phyloP scores from a whole-genome alignment of 768 basidiomycete species.

The Suillus sp. region DNA sequence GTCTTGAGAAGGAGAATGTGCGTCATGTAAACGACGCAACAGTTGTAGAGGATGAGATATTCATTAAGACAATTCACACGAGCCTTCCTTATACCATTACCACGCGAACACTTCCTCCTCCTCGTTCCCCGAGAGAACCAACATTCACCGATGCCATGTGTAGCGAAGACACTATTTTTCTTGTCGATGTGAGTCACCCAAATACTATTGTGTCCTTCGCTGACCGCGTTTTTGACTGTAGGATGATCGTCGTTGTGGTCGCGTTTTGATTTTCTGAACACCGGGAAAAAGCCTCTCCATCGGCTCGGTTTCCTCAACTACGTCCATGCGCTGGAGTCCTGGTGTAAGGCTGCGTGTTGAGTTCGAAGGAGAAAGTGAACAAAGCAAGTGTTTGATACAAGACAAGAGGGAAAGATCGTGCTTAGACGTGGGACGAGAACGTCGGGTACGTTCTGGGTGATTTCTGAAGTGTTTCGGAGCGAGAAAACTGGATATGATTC shows the following conservation, averaged over 20 bases:
- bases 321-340: constrained; percentile 19
- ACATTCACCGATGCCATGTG: constrained; percentile 45
- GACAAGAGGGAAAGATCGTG: no score
- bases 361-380: no score
- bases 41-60: constrained; percentile 36
- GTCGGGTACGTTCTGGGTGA: no score
- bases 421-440: no score
- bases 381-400: no score
- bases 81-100: constrained; percentile 48
- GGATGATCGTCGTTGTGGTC: no score
- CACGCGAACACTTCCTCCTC: constrained; percentile 23
- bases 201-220: background rate
- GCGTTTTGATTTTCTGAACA: no score
- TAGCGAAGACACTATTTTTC: constrained; percentile 55
- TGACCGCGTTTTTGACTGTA: background rate
- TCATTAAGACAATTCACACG: constrained; percentile 44
- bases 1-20: constrained; percentile 1
- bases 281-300: constrained; percentile 41
- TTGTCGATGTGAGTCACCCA: constrained; percentile 45
- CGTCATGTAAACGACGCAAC: constrained; percentile 28
- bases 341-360: no score
- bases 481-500: no score
- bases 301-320: constrained; percentile 41
- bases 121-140: constrained; percentile 13
- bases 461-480: no score